Conservation (phyloP, 2,329 filamentous ascomycete genomes). For the Calycina herbarum region DNA sequence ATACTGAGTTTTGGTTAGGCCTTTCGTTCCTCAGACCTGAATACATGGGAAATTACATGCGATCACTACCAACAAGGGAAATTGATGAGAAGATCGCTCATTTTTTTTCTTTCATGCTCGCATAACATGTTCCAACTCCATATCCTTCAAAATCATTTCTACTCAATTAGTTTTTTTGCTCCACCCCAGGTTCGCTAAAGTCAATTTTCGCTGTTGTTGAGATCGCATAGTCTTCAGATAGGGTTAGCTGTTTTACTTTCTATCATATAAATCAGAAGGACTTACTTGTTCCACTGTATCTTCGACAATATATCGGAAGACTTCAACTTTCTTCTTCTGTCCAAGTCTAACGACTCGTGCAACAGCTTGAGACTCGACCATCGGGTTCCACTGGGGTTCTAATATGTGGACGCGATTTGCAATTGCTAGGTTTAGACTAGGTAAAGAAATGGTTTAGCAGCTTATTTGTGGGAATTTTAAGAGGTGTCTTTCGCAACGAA, state of each 20-base stretch:
- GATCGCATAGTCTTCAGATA: neutral
- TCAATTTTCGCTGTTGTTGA: neutral
- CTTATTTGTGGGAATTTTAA: too few species aligned
- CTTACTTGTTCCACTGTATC: constrained; percentile 31
- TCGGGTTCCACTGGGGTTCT: constrained; percentile 38
- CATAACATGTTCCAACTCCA: too few species aligned
- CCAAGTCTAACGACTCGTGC: constrained; percentile 29
- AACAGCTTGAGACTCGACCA: constrained; percentile 34
- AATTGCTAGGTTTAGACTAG: constrained; percentile 25
- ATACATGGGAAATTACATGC: too few species aligned
- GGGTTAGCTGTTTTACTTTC: neutral
- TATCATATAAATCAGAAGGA: neutral
- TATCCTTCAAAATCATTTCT: too few species aligned
- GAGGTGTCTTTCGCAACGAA: neutral
- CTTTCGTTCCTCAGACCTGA: too few species aligned
- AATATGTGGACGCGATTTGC: constrained; percentile 34
- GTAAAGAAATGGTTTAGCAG: neutral
- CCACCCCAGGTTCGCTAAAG: too few species aligned
- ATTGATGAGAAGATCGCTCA: too few species aligned
- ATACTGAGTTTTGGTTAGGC: too few species aligned
- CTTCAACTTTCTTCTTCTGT: constrained; percentile 30
- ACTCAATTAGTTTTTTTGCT: too few species aligned
- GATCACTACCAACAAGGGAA: too few species aligned
- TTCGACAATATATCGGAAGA: constrained; percentile 34
- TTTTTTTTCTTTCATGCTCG: too few species aligned